phyloP scores from a whole-genome alignment of 495 filamentous ascomycete genomes.

The Podospora pseudopauciseta region DNA sequence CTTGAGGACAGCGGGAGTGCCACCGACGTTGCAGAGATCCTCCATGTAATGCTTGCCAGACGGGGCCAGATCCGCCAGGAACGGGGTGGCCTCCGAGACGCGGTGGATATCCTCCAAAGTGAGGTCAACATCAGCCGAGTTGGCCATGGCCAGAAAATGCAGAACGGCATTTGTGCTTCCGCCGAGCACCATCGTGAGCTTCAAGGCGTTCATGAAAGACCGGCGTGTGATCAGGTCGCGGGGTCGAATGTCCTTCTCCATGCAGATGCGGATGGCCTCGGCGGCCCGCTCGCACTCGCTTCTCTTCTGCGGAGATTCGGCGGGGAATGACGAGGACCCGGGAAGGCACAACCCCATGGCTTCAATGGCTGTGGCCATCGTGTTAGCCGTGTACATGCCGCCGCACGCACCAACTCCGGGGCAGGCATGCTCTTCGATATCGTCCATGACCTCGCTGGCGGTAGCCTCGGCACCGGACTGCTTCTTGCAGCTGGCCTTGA shows the following conservation, averaged over 20 bases:
- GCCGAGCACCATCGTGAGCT: constrained; percentile 88
- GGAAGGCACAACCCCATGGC: constrained; percentile 90
- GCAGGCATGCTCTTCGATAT: constrained; percentile 81
- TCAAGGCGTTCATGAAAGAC: constrained; percentile 89
- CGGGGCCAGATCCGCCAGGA: constrained; percentile 89
- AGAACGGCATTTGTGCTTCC: constrained; percentile 90
- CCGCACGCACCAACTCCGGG: constrained; percentile 93
- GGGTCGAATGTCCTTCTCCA: constrained; percentile 85
- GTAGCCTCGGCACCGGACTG: constrained; percentile 41
- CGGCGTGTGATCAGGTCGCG: constrained; percentile 78
- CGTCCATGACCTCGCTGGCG: constrained; percentile 76
- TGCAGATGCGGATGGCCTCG: constrained; percentile 76
- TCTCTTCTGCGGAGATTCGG: constrained; percentile 82
- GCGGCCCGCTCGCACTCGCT: constrained; percentile 87
- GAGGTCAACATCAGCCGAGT: constrained; percentile 77
- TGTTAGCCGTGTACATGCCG: constrained; percentile 97
- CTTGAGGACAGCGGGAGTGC: constrained; percentile 88
- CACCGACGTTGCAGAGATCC: constrained; percentile 91
- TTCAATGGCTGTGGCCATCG: constrained; percentile 95
- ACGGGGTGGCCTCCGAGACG: constrained; percentile 84
- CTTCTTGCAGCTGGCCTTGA: constrained; percentile 43
- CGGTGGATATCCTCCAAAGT: constrained; percentile 85
- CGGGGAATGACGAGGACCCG: constrained; percentile 86
- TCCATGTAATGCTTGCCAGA: constrained; percentile 88
- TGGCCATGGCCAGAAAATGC: constrained; percentile 93